Evolutionary conservation across 805 yeast genomes (phyloP), one percentile per base, ranked within the genome.

Genomic region (Wickerhamomyces strasburgensis): DNA sequence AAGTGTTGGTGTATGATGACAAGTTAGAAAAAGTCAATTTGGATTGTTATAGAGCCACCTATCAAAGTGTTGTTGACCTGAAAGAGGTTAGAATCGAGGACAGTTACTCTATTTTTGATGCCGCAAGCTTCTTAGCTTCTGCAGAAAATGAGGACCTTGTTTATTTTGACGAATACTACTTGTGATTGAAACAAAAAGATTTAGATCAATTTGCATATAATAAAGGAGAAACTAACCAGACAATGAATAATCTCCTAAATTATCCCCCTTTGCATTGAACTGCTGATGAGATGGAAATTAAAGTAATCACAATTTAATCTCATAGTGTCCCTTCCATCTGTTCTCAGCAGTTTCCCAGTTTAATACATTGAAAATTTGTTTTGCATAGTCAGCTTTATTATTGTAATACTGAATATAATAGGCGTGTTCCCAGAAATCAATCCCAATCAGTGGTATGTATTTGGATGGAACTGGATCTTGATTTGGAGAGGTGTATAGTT

Each of bases 1-100:
- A 88, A 46, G 97, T 93, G 13, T 64, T 93, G 31, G 78, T 83
- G 1, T 86, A 72, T 58, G 98, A 93, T 52, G 96, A 88, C 51
- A 84, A 80, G 57, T 57, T 93, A 34, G 97, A 88, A 54, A 65
- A 70, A 38, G 67, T 78, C 3, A 68, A 70, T 29, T 65, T 74
- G 19, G 79, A 80, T 46, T 72, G 78, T 30, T 90, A 82, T 60
- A 76, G 73, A 50, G 93, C 94, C 0, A 83, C 96, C 1, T 80
- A 90, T 78, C 87, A 81, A 48, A 80, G 89, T 53, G 79, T 84
- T 2, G 58, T 83, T 30, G 89, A 80, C 51, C 75, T 84, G 36
- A 86, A 52, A 31, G 57, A 55, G 28, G 53, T 45, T 16, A 41
- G 54, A 29, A 31, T 51, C 4, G 56, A 54, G n/a, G 56, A 60